Evolutionary conservation across 2,329 filamentous ascomycete genomes (phyloP).

Genomic region (Ophiocordyceps australis): DNA sequence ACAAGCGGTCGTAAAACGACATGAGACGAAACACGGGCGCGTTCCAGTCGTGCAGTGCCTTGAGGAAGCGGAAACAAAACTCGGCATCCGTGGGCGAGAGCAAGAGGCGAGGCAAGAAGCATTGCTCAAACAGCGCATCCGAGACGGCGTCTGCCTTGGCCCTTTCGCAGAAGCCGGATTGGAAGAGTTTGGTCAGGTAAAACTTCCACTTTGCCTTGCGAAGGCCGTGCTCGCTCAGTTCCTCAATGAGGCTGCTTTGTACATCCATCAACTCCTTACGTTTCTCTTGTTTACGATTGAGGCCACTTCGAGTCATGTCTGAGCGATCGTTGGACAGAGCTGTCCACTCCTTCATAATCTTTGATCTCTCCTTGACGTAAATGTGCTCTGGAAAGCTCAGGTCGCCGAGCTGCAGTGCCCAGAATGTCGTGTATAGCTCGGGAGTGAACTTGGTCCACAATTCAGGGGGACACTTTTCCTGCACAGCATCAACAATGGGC

Average conservation of each 20-base stretch:
- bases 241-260: constrained; percentile 51
- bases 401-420: constrained; percentile 74
- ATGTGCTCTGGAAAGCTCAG: constrained; percentile 57
- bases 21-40: constrained; percentile 77
- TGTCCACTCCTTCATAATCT: constrained; percentile 47
- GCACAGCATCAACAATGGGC: constrained; percentile 53
- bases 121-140: constrained; percentile 69
- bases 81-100: constrained; percentile 77
- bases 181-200: constrained; percentile 57
- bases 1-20: constrained; percentile 67
- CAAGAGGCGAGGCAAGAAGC: constrained; percentile 73
- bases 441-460: constrained; percentile 56
- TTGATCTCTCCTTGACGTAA: constrained; percentile 60
- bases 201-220: constrained; percentile 48
- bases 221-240: constrained; percentile 52
- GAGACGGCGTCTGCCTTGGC: constrained; percentile 50
- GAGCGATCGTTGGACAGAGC: constrained; percentile 52
- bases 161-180: constrained; percentile 57
- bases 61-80: constrained; percentile 73
- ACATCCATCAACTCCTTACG: constrained; percentile 52
- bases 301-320: constrained; percentile 49
- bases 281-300: constrained; percentile 45
- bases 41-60: constrained; percentile 69
- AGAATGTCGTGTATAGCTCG: constrained; percentile 80
- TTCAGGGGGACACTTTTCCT: constrained; percentile 37